Conservation (phyloP, 495 filamentous ascomycete genomes). For the Acidiella bohemica region DNA sequence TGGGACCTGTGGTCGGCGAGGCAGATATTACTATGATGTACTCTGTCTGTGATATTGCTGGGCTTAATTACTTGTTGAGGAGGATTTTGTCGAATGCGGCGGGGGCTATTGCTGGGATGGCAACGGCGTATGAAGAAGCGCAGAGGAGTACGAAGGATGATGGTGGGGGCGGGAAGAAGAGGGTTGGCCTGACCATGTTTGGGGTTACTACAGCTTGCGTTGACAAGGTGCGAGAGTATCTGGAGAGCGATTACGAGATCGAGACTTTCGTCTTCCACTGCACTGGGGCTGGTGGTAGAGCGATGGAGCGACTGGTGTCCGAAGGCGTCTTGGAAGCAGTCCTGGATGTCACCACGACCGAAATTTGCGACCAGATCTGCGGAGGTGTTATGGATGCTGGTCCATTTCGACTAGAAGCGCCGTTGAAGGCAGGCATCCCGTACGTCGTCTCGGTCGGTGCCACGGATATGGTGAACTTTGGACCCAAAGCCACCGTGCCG, state of each 20-base stretch:
- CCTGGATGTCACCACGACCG: constrained; percentile 55
- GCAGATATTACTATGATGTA: constrained; percentile 59
- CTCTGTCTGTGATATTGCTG: constrained; percentile 55
- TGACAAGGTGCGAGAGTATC: constrained; percentile 32
- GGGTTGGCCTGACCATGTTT: constrained; percentile 57
- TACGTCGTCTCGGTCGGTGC: constrained; percentile 51
- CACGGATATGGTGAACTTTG: constrained; percentile 58
- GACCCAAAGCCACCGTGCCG: constrained; percentile 41
- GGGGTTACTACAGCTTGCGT: constrained; percentile 57
- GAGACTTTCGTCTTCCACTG: constrained; percentile 58
- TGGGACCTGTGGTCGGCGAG: constrained; percentile 44
- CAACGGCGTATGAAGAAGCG: constrained; percentile 29
- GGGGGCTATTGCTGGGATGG: constrained; percentile 44
- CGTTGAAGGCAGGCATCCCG: constrained; percentile 41
- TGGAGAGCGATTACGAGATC: constrained; percentile 31
- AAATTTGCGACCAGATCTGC: constrained; percentile 47
- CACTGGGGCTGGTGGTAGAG: constrained; percentile 50
- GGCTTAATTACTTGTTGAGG: constrained; percentile 43
- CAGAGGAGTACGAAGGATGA: too few relatives aligned
- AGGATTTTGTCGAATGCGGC: constrained; percentile 48
- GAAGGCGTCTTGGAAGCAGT: constrained; percentile 46
- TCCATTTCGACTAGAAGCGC: constrained; percentile 37
- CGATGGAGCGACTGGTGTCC: constrained; percentile 49
- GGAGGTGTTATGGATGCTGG: constrained; percentile 51
- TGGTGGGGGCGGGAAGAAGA: too few relatives aligned